These are phyloP conservation scores for Phytophthora sojae DNA, from an alignment of 352 stramenopile genomes.

Conservation along the genomic window DNA sequence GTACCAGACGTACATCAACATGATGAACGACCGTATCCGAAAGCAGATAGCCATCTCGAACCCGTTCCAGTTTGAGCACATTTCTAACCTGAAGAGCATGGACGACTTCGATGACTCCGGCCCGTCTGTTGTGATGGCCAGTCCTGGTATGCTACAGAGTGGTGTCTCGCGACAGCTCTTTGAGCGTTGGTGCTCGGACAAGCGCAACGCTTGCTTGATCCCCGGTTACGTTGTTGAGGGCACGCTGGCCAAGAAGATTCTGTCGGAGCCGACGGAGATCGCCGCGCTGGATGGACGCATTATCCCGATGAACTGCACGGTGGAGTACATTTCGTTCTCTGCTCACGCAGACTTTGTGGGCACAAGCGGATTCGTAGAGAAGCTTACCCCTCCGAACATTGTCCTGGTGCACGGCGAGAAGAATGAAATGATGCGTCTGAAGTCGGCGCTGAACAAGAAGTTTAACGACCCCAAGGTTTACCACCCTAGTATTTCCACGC, in stretches of 20 bases:
- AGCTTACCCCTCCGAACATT: conserved; percentile 93
- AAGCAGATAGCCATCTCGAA: conserved; percentile 98
- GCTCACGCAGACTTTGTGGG: conserved; percentile 98
- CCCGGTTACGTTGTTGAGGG: conserved; percentile 99
- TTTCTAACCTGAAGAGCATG: conserved; percentile 97
- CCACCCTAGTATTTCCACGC: conserved; percentile 82
- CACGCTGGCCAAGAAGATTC: conserved; percentile 98
- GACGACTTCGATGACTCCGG: conserved; percentile 98
- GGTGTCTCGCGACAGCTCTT: conserved; percentile 98
- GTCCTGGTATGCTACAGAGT: conserved; percentile 98
- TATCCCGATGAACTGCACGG: conserved; percentile 94
- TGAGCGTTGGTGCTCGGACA: conserved; percentile 97
- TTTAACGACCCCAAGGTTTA: conserved; percentile 90
- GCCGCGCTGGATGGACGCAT: conserved; percentile 93
- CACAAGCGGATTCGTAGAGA: conserved; percentile 96
- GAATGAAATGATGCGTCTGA: conserved; percentile 97
- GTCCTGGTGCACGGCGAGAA: conserved; percentile 98
- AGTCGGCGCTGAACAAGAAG: conserved; percentile 92
- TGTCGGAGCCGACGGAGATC: conserved; percentile 96
- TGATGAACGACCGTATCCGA: conserved; percentile 99
- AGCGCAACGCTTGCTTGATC: conserved; percentile 99
- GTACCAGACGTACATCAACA: conserved; percentile 99
- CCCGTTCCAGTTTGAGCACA: conserved; percentile 97
- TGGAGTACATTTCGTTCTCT: conserved; percentile 98
- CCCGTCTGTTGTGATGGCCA: conserved; percentile 98